These are phyloP conservation scores for Solanum chacoense DNA, from an alignment of 305 asterid species.

Conservation along the genomic window DNA sequence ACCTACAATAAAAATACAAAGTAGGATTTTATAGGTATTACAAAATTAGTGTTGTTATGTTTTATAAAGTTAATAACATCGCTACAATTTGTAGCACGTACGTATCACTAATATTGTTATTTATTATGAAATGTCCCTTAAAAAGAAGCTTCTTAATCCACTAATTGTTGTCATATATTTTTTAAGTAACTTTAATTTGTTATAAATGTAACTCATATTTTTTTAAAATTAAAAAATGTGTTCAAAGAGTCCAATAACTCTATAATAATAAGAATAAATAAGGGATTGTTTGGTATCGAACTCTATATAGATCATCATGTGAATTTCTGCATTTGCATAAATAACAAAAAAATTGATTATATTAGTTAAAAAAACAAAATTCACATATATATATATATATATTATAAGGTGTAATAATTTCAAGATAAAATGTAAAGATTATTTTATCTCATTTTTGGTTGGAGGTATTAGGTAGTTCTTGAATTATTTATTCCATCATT, in stretches of 20 bases:
- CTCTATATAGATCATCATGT: not conserved
- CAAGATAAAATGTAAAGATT: not conserved
- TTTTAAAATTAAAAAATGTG: not conserved
- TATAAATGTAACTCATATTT: not conserved
- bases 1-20: not conserved
- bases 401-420: not conserved
- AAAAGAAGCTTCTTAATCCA: not conserved
- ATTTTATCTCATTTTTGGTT: not conserved
- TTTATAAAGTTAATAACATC: not conserved
- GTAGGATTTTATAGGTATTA: not conserved
- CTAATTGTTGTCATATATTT: not conserved
- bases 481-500: not conserved
- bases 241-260: not conserved
- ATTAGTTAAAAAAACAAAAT: too few species aligned
- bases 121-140: not conserved
- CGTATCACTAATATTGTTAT: not conserved
- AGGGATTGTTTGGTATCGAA: not conserved
- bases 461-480: not conserved
- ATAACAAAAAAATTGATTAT: not conserved
- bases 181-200: not conserved
- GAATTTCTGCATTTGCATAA: not conserved
- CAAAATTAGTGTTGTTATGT: not conserved
- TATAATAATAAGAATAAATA: not conserved
- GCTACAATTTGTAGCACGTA: not conserved
- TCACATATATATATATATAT: too few species aligned